Percentiles rank a stretch among this genome's conserved stretches.
These are phyloP conservation scores for Ploettnerulaceae sp. DNA, from an alignment of 2,329 filamentous ascomycete species.

Conservation along the genomic window DNA sequence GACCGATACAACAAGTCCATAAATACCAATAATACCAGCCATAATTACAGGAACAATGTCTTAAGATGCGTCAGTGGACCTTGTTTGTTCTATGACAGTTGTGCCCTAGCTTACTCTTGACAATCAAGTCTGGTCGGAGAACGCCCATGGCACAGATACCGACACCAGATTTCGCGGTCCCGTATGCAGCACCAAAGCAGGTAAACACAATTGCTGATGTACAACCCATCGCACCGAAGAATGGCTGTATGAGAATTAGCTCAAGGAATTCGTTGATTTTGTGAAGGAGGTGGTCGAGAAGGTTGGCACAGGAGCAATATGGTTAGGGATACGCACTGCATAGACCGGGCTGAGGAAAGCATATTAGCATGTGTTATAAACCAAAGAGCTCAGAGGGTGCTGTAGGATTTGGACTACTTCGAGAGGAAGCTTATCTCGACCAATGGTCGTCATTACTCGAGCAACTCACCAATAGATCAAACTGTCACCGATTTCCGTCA, in stretches of 20 bases:
- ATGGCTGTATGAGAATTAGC: constrained; percentile 52
- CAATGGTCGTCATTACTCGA: constrained; percentile 24
- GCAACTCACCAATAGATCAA: constrained; percentile 59
- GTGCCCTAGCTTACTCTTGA: constrained; percentile 77
- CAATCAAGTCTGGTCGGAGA: constrained; percentile 92
- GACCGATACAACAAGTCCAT: constrained; percentile 84
- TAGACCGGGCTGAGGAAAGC: constrained; percentile 75
- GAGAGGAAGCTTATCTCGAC: constrained; percentile 21
- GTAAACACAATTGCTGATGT: constrained; percentile 93
- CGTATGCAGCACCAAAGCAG: constrained; percentile 94
- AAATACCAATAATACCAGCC: constrained; percentile 99
- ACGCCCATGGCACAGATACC: constrained; percentile 99
- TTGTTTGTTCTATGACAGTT: background rate
- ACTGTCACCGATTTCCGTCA: constrained; percentile 62
- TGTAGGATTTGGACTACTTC: constrained; percentile 1
- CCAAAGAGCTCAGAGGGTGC: constrained; percentile 5
- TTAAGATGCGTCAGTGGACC: constrained; percentile 37
- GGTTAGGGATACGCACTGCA: constrained; percentile 70
- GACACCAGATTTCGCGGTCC: constrained; percentile 98
- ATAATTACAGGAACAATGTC: constrained; percentile 99
- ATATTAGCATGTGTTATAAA: constrained; percentile 40
- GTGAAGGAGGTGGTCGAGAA: background rate
- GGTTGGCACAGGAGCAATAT: constrained; percentile 18
- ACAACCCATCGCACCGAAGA: constrained; percentile 97
- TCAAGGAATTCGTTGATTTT: constrained; percentile 18